A percentile compares a stretch with the other conserved stretches of the same genome.
Conservation (phyloP, 768 basidiomycete species). For the Hericium alpestre region DNA sequence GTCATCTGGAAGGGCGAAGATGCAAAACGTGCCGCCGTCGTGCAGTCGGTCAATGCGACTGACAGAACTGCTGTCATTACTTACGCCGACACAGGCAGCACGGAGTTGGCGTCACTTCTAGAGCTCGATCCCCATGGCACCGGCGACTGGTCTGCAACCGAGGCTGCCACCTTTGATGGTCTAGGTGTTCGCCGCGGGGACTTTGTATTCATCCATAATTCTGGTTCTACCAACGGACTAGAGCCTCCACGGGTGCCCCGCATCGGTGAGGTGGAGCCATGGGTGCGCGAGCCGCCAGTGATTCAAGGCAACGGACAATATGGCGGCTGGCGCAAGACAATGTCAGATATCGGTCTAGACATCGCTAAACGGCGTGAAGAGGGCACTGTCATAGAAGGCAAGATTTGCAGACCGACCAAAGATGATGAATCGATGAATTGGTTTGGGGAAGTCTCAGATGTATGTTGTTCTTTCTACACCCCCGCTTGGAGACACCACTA, state of each 20-base stretch:
- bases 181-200: conserved; percentile 79
- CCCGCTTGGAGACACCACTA: not conserved
- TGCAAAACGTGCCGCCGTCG: conserved; percentile 52
- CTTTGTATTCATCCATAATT: conserved; percentile 68
- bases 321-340: conserved; percentile 60
- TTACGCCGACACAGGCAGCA: conserved; percentile 39
- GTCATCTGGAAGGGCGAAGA: conserved; percentile 77
- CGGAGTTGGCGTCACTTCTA: conserved; percentile 67
- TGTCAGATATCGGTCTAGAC: conserved; percentile 52
- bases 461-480: conserved; percentile 22
- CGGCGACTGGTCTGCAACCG: conserved; percentile 36
- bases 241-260: conserved; percentile 61
- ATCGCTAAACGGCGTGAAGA: conserved; percentile 40
- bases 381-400: conserved; percentile 25
- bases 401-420: conserved; percentile 31
- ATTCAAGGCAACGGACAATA: conserved; percentile 37
- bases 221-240: conserved; percentile 64
- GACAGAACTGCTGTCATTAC: conserved; percentile 64
- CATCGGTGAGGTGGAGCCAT: conserved; percentile 76
- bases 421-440: conserved; percentile 45
- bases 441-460: conserved; percentile 82
- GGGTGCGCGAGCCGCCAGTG: conserved; percentile 56
- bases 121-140: conserved; percentile 84
- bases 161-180: conserved; percentile 37
- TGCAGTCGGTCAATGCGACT: conserved; percentile 64